Evolutionary conservation across 2,329 filamentous ascomycete species (phyloP).

Genomic region (Coleophoma crateriformis): DNA sequence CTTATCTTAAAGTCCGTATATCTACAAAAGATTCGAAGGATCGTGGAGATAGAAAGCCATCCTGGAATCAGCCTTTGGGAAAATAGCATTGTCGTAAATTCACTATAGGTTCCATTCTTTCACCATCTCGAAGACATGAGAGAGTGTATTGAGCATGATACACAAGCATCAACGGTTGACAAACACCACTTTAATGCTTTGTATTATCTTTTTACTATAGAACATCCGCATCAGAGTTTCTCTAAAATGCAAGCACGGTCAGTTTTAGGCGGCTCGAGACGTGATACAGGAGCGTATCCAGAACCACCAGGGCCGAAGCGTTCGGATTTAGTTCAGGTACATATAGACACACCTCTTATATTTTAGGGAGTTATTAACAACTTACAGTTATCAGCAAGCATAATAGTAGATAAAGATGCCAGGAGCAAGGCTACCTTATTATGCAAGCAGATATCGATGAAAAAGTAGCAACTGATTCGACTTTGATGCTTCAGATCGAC

Average conservation of each 20-base stretch:
- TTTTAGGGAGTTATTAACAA: no score
- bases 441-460: not conserved
- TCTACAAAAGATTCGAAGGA: not conserved
- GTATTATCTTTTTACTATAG: not conserved
- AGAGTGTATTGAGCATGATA: not conserved
- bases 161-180: not conserved
- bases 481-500: not conserved
- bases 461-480: not conserved
- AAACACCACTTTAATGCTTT: not conserved
- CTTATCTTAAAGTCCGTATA: not conserved
- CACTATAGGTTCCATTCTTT: not conserved
- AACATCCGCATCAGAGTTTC: not conserved
- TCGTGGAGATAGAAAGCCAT: not conserved
- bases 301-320: not conserved
- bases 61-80: not conserved
- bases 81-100: not conserved
- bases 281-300: no score
- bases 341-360: not conserved
- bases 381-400: not conserved
- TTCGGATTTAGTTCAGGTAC: not conserved
- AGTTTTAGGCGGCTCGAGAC: not conserved
- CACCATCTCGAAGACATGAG: not conserved
- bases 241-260: not conserved
- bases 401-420: slow-evolving; percentile 4
- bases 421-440: not conserved